Evolutionary conservation across 2,329 filamentous ascomycete genomes (phyloP).

Genomic region (Penicillium sp.): DNA sequence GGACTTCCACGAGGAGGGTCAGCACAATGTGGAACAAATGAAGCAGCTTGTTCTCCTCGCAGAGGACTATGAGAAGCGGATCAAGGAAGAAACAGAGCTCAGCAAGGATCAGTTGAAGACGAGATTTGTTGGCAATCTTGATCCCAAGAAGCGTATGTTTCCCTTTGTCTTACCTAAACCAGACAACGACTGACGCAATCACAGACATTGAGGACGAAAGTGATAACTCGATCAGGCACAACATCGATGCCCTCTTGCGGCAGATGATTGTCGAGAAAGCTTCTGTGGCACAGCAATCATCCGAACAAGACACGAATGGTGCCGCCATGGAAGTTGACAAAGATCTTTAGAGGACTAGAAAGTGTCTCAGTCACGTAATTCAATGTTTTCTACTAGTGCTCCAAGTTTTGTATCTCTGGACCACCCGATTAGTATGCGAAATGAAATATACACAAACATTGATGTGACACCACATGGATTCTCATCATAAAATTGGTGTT

Average conservation of each 20-base stretch:
- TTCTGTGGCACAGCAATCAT: conserved; percentile 68
- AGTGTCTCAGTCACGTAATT: conserved; percentile 18
- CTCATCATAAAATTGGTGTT: neutral
- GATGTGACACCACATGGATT: neutral
- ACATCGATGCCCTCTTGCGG: conserved; percentile 95
- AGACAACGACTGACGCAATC: conserved; percentile 20
- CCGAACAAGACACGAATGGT: conserved; percentile 46
- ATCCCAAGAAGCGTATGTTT: conserved; percentile 88
- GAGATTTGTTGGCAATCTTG: conserved; percentile 96
- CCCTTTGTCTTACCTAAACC: neutral
- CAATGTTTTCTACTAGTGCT: conserved; percentile 15
- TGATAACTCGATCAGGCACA: conserved; percentile 96
- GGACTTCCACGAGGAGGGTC: conserved; percentile 81
- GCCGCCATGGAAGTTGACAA: conserved; percentile 67
- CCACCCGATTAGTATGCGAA: neutral
- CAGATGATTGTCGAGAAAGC: conserved; percentile 99
- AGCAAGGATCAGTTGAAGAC: conserved; percentile 98
- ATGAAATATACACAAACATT: conserved; percentile 2
- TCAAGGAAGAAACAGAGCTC: conserved; percentile 97
- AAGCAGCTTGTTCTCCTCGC: conserved; percentile 83
- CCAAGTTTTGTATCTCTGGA: conserved; percentile 2
- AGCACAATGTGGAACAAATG: conserved; percentile 81
- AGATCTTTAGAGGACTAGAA: conserved; percentile 40
- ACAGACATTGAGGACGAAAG: conserved; percentile 87
- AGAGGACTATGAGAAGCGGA: conserved; percentile 96